These are phyloP conservation scores for Eucalyptus cloeziana DNA, from an alignment of 345 rosid genomes.

Conservation along the genomic window DNA sequence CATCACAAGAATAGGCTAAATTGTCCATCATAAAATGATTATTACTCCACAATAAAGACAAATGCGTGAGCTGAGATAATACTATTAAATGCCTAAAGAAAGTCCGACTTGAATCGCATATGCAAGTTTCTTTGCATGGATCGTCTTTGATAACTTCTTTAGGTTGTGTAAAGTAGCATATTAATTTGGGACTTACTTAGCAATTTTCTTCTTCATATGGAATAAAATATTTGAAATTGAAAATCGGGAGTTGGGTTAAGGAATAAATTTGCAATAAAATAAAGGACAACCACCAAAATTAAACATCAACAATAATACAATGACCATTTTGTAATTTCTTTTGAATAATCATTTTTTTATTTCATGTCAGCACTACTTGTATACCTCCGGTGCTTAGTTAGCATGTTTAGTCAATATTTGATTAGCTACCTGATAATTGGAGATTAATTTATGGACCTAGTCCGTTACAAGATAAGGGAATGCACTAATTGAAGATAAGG, in stretches of 20 bases:
- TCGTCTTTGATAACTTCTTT: neutral
- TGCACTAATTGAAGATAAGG: too few relatives aligned
- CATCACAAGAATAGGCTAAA: neutral
- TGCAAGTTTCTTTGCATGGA: neutral
- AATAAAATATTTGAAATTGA: too few relatives aligned
- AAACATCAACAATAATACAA: too few relatives aligned
- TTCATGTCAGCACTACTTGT: too few relatives aligned
- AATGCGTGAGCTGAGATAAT: accelerated
- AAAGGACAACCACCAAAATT: too few relatives aligned
- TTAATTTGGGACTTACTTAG: neutral
- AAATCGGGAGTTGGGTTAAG: accelerated
- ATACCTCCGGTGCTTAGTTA: too few relatives aligned
- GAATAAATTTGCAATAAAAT: too few relatives aligned
- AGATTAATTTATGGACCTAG: too few relatives aligned
- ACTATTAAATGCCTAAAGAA: neutral
- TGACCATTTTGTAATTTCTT: too few relatives aligned
- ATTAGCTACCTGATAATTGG: accelerated
- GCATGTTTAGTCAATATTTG: too few relatives aligned
- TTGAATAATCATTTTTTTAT: accelerated
- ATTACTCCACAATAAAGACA: neutral
- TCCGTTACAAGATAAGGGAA: accelerated
- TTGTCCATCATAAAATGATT: neutral
- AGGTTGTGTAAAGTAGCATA: neutral
- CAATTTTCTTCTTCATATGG: too few relatives aligned
- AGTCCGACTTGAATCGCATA: neutral